Base-by-base conservation (phyloP, 2,329 filamentous ascomycete species). In the Venturia effusa region DNA sequence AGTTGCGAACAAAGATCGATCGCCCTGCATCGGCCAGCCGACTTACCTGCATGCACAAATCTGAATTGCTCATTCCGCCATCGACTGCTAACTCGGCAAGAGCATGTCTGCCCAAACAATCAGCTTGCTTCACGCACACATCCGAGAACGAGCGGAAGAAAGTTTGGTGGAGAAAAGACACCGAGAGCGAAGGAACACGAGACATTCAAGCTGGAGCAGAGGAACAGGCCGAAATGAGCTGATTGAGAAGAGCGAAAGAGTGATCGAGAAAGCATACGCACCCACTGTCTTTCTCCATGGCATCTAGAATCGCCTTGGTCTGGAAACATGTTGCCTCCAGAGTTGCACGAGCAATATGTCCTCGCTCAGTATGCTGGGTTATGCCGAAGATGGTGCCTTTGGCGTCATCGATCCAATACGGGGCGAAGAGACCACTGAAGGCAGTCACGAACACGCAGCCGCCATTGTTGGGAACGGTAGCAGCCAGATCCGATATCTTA, bases 381-480 rank as follows among this genome's bases (percentile, higher is more conserved):
- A 62, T 62, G 4, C 40, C 40, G 27, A 45, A 48, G 13, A 62
- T 48, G 17, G 92, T 96, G 65, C 92, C 92, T 74, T 92, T 88
- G 24, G 91, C 91, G 76, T 95, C 90, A 72, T 96, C 91, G 66
- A 96, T 93, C 92, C 92, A 96, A 75, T 96, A 96, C 0, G 92
- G 92, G 0, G 92, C 92, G 73, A 96, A 96, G 2, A 96, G 82
- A 63, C 92, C 92, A 74, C 88, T 92, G 73, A 96, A 96, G 1
- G 92, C 92, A 2, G 92, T 96, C 66, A 96, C 92, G 70, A 96
- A 81, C 22, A 92, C 84, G 63, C 92, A 88, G 8, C 92, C 92
- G 64, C 91, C 92, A 66, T 88, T 95, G 74, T 96, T 88, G 45
- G 81, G 75, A 7, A 89, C 86, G 1, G 81, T 83, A 54, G 80